These are phyloP conservation scores for Antitrichia curtipendula DNA, from an alignment of 225 moss, liverwort and hornwort genomes.

Conservation along the genomic window DNA sequence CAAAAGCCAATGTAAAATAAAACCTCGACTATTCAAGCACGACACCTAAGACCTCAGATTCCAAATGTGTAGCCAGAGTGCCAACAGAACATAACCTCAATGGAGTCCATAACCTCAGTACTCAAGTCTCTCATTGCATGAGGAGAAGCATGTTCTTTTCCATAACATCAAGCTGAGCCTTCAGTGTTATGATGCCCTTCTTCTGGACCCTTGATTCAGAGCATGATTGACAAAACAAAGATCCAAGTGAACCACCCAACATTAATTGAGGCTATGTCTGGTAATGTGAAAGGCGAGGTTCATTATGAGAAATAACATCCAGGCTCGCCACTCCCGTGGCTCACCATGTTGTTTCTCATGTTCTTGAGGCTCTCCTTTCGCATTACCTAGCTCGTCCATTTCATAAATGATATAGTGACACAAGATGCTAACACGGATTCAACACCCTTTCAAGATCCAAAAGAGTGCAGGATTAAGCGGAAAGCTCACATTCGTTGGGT, in stretches of 20 bases:
- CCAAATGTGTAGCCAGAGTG: not conserved
- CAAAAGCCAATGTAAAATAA: not conserved
- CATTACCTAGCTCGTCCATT: not conserved
- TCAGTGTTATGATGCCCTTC: not conserved
- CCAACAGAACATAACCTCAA: not conserved
- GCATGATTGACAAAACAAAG: not conserved
- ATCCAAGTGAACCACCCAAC: not conserved
- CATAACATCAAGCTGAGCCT: not conserved
- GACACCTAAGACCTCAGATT: not conserved
- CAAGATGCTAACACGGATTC: not conserved
- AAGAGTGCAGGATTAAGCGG: not conserved
- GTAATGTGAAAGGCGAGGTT: accelerated
- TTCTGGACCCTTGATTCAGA: not conserved
- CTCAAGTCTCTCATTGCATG: not conserved
- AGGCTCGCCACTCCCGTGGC: not conserved
- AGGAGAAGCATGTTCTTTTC: not conserved
- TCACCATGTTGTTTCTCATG: not conserved
- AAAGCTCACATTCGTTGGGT: constrained; percentile 59
- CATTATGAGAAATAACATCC: not conserved
- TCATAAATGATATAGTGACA: not conserved
- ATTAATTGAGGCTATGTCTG: not conserved
- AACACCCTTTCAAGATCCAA: not conserved
- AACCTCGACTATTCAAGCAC: not conserved
- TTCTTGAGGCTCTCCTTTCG: not conserved
- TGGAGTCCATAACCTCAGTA: not conserved